These are phyloP conservation scores for Dryas integrifolia DNA, from an alignment of 331 rosid genomes.

Conservation along the genomic window DNA sequence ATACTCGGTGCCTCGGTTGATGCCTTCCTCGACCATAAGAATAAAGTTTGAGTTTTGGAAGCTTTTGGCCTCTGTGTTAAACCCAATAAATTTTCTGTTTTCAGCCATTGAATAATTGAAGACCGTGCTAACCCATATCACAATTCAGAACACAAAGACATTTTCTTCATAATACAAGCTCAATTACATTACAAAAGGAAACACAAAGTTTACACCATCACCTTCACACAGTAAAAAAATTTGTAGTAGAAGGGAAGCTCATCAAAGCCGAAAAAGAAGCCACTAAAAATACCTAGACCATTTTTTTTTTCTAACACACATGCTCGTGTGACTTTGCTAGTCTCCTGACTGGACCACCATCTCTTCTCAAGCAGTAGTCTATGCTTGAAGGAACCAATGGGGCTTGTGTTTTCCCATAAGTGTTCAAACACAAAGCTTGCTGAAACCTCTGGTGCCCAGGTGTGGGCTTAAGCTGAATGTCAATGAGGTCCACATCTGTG, in stretches of 20 bases:
- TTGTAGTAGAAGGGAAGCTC: slow-evolving; percentile 32
- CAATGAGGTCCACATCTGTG: slow-evolving; percentile 61
- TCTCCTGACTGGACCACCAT: slow-evolving; percentile 44
- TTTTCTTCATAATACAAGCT: background rate
- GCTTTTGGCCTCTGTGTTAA: too few species aligned
- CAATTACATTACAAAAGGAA: background rate
- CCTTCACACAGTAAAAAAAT: background rate
- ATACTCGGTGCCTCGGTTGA: too few species aligned
- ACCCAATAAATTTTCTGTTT: too few species aligned
- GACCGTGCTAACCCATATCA: too few species aligned
- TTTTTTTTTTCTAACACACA: slow-evolving; percentile 34
- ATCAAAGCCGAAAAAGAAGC: background rate
- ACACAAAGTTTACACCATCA: background rate
- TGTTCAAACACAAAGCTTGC: slow-evolving; percentile 58
- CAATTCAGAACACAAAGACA: background rate
- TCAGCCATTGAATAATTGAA: too few species aligned
- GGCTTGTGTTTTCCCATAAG: slow-evolving; percentile 74
- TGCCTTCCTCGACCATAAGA: too few species aligned
- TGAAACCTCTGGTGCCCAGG: slow-evolving; percentile 28
- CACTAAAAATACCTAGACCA: background rate
- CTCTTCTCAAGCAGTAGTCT: slow-evolving; percentile 71
- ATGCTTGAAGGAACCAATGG: slow-evolving; percentile 65
- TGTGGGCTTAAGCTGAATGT: slow-evolving; percentile 68
- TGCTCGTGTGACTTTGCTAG: slow-evolving; percentile 56
- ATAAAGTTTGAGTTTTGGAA: too few species aligned